phyloP scores from a whole-genome alignment of 352 stramenopile genomes.

The Aphanomyces cochlioides region DNA sequence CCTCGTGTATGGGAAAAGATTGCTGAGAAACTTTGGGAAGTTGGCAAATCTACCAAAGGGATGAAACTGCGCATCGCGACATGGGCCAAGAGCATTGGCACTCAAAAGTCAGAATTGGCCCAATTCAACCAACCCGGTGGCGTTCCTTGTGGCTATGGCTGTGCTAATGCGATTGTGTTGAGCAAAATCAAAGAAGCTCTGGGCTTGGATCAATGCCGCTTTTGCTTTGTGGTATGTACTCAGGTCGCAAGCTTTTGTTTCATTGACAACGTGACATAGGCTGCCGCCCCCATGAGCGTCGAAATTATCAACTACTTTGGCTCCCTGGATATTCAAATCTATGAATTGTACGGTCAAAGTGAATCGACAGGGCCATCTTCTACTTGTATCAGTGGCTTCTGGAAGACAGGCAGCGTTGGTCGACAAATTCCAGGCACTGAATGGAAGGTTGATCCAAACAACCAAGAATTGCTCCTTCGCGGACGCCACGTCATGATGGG shows the following conservation, averaged over 20 bases:
- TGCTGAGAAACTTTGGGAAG: conserved; percentile 86
- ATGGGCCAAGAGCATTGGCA: conserved; percentile 86
- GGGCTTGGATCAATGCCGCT: conserved; percentile 85
- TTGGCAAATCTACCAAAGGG: conserved; percentile 77
- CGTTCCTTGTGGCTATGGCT: conserved; percentile 81
- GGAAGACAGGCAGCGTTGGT: conserved; percentile 87
- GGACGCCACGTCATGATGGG: conserved; percentile 89
- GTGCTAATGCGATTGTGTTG: conserved; percentile 86
- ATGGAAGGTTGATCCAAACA: conserved; percentile 54
- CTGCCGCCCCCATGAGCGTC: conserved; percentile 89
- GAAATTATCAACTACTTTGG: conserved; percentile 94
- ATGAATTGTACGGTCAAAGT: conserved; percentile 92
- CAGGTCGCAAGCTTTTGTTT: neutral
- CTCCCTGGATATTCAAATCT: conserved; percentile 92
- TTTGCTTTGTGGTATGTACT: conserved; percentile 35
- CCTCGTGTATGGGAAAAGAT: conserved; percentile 93
- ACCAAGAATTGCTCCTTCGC: conserved; percentile 69
- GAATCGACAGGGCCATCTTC: conserved; percentile 86
- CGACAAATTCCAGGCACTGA: conserved; percentile 65
- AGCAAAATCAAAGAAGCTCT: conserved; percentile 85
- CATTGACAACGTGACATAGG: conserved; percentile 44
- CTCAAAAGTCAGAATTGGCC: conserved; percentile 67
- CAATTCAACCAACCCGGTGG: conserved; percentile 86
- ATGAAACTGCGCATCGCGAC: conserved; percentile 89
- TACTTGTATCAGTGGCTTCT: conserved; percentile 68